Base-by-base conservation (phyloP, 116 monocot genomes). In the Trichopus zeylanicus region DNA sequence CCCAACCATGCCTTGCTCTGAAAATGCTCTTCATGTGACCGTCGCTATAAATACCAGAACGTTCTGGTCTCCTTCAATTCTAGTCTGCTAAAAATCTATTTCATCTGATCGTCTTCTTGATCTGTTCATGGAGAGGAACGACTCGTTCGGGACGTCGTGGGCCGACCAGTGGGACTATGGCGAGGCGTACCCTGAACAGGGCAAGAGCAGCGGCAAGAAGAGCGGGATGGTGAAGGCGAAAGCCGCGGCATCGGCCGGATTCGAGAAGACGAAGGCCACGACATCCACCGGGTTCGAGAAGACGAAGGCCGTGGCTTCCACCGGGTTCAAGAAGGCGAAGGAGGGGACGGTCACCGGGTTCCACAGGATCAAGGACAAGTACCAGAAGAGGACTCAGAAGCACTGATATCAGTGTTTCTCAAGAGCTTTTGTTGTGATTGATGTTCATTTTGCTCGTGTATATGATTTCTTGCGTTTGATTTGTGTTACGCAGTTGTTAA, bases 101-200 rank as follows among this genome's bases (percentile, higher is more conserved):
- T n/a, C n/a, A n/a, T n/a, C n/a, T n/a, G n/a, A n/a, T n/a, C n/a
- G n/a, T n/a, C n/a, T n/a, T n/a, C n/a, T n/a, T n/a, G n/a, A n/a
- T n/a, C n/a, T n/a, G n/a, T n/a, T n/a, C n/a, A 82, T 88, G 82
- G 76, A 74, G 21, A 53, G 72, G 30, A 70, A 39, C 26, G 26
- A 57, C 18, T 81, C 89, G 5, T 55, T 57, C 51, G 82, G 74
- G 25, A 57, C 70, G 16, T 77, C 90, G 26, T 90, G 90, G 90
- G 90, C 90, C 3, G 90, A 90, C 53, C 90, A 91, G 63, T 91
- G 90, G 90, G 90, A 85, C 67, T 74, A 68, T 56, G 51, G 81
- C 25, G 60, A 48, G 46, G 81, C 2, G 42, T 4, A 3, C 51
- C 3, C 64, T 48, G 42, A 15, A 22, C 9, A 27, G 35, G 4